Conservation (phyloP, 192 early-diverging fungal species). For the Glomus cerebriforme region DNA sequence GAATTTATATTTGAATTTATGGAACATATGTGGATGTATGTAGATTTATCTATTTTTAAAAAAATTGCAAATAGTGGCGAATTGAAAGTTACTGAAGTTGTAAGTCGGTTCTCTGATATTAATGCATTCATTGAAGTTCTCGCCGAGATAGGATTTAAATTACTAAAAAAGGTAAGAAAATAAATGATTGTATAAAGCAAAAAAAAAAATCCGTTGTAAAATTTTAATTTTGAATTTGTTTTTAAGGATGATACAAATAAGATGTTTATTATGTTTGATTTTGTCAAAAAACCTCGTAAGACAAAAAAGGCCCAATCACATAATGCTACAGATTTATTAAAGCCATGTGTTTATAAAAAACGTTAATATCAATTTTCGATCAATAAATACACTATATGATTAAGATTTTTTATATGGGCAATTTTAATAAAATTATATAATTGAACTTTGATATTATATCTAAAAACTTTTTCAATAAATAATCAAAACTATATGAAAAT, state of each 20-base stretch:
- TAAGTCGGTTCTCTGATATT: slow-evolving; percentile 83
- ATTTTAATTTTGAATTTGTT: not conserved
- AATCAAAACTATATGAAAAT: too few species aligned
- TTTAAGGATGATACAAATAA: slow-evolving; percentile 76
- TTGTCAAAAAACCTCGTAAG: slow-evolving; percentile 51
- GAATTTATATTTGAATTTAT: not conserved
- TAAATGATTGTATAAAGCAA: not conserved
- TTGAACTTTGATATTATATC: too few species aligned
- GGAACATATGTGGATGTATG: not conserved
- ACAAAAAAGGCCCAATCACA: slow-evolving; percentile 43
- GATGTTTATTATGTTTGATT: slow-evolving; percentile 94
- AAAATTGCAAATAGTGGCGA: slow-evolving; percentile 67
- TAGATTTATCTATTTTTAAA: slow-evolving; percentile 18
- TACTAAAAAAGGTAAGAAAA: slow-evolving; percentile 59
- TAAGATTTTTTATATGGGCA: too few species aligned
- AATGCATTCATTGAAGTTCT: slow-evolving; percentile 75
- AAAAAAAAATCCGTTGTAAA: not conserved
- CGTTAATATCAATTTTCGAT: slow-evolving; percentile 39
- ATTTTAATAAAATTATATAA: too few species aligned
- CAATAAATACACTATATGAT: too few species aligned
- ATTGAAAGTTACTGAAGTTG: slow-evolving; percentile 93
- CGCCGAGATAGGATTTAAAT: slow-evolving; percentile 74
- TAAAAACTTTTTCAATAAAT: too few species aligned
- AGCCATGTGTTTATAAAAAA: slow-evolving; percentile 64
- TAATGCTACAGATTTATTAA: slow-evolving; percentile 52